Conservation (phyloP, 495 filamentous ascomycete genomes). For the Annulohypoxylon stygium region DNA sequence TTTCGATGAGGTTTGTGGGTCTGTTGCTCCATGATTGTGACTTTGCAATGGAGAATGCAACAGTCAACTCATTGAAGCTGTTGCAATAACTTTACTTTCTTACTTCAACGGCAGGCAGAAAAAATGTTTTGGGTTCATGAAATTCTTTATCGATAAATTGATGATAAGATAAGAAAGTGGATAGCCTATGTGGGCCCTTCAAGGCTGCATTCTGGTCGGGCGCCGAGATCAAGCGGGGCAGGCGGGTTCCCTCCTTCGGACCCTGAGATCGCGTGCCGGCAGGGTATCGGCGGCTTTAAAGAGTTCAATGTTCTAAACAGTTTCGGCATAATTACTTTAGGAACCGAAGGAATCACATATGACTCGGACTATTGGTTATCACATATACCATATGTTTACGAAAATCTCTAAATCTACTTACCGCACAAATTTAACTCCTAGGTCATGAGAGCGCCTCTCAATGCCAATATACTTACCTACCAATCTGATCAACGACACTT, state of each 20-base stretch:
- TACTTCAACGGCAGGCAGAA: constrained; percentile 7
- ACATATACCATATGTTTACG: neutral
- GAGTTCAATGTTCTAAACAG: neutral
- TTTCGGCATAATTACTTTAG: constrained; percentile 1
- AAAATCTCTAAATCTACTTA: neutral
- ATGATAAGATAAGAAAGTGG: constrained; percentile 24
- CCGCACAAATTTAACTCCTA: neutral
- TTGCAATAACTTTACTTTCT: neutral
- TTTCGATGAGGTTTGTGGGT: constrained; percentile 87
- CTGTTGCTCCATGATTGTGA: constrained; percentile 78
- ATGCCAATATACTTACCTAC: neutral
- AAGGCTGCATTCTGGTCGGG: neutral
- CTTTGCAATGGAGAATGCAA: constrained; percentile 24
- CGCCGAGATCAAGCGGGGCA: constrained; percentile 10
- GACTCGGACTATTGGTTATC: neutral
- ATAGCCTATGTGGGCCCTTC: neutral
- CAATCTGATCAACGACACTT: neutral
- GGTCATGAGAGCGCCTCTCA: neutral
- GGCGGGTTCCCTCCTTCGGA: neutral
- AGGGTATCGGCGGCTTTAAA: constrained; percentile 41
- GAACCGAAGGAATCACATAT: neutral
- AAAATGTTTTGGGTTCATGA: constrained; percentile 27
- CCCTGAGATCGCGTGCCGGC: constrained; percentile 29
- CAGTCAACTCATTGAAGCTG: constrained; percentile 10
- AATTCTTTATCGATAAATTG: constrained; percentile 41